Conservation (phyloP, 2,329 filamentous ascomycete genomes). For the Diplodia sapinea region DNA sequence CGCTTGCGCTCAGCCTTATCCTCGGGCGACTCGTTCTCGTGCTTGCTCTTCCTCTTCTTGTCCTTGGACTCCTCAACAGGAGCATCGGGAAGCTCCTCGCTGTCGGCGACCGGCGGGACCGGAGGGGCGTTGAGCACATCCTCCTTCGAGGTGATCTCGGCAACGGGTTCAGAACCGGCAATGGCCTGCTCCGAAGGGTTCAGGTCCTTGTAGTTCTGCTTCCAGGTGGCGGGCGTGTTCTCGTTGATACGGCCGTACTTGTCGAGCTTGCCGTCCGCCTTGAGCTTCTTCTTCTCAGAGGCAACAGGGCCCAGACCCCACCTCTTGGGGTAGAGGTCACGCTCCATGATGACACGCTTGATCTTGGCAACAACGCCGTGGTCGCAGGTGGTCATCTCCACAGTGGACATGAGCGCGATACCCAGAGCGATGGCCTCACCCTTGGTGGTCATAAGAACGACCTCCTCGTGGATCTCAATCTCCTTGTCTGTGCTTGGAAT, state of each 20-base stretch:
- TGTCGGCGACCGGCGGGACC: slow-evolving; percentile 41
- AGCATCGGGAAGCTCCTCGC: slow-evolving; percentile 37
- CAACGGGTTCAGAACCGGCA: slow-evolving; percentile 35
- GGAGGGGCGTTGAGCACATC: slow-evolving; percentile 48
- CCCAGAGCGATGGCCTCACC: slow-evolving; percentile 96
- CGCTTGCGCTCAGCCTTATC: slow-evolving; percentile 58
- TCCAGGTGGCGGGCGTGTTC: slow-evolving; percentile 92
- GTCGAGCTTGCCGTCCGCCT: slow-evolving; percentile 96
- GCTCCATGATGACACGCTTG: slow-evolving; percentile 99
- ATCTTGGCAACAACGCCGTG: slow-evolving; percentile 98
- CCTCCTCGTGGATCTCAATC: slow-evolving; percentile 94
- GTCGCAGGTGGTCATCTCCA: slow-evolving; percentile 95
- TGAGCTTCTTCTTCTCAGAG: slow-evolving; percentile 99
- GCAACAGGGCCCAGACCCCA: slow-evolving; percentile 96
- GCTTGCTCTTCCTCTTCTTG: slow-evolving; percentile 57
- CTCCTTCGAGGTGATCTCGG: slow-evolving; percentile 42
- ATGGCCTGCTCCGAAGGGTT: slow-evolving; percentile 39
- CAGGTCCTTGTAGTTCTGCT: slow-evolving; percentile 87
- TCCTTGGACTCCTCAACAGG: slow-evolving; percentile 42
- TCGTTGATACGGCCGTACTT: slow-evolving; percentile 96
- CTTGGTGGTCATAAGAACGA: slow-evolving; percentile 98
- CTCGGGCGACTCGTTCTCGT: slow-evolving; percentile 54
- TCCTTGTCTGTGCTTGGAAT: slow-evolving; percentile 67
- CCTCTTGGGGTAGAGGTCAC: slow-evolving; percentile 92
- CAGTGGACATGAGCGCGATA: slow-evolving; percentile 96